Evolutionary conservation across 441 rosid species (phyloP).

Genomic region (Raphanus hybrid): DNA sequence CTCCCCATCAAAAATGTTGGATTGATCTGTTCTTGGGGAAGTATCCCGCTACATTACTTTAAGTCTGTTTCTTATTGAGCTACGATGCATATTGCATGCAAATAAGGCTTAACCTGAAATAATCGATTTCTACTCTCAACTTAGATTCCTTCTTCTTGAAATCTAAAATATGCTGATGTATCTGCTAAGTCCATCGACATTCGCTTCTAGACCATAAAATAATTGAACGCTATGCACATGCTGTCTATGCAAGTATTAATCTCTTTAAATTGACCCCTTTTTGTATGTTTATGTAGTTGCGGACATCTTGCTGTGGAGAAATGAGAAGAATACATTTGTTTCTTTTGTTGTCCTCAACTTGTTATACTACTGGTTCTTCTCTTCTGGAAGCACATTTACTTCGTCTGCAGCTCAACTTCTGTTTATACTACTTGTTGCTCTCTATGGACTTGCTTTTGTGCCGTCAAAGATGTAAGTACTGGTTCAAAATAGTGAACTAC

Average conservation of each 20-base stretch:
- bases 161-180: constrained; percentile 23
- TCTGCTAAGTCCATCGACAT: constrained; percentile 8
- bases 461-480: constrained; percentile 68
- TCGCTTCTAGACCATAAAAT: not conserved
- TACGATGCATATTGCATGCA: constrained; percentile 8
- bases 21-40: constrained; percentile 10
- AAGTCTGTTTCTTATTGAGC: constrained; percentile 11
- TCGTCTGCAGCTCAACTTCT: constrained; percentile 78
- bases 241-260: not conserved
- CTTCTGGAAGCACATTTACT: constrained; percentile 70
- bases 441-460: constrained; percentile 63
- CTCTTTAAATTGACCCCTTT: not conserved
- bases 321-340: constrained; percentile 79
- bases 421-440: constrained; percentile 52
- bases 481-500: constrained; percentile 6
- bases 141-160: constrained; percentile 12
- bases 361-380: constrained; percentile 81
- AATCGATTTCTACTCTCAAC: constrained; percentile 3
- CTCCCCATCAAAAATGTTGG: not conserved
- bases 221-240: not conserved
- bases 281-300: constrained; percentile 67
- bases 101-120: constrained; percentile 1
- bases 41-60: not conserved
- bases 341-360: constrained; percentile 60
- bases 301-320: constrained; percentile 90